Evolutionary conservation across 1,284 basidiomycete genomes (phyloP).

Genomic region (Naganishia liquefaciens): DNA sequence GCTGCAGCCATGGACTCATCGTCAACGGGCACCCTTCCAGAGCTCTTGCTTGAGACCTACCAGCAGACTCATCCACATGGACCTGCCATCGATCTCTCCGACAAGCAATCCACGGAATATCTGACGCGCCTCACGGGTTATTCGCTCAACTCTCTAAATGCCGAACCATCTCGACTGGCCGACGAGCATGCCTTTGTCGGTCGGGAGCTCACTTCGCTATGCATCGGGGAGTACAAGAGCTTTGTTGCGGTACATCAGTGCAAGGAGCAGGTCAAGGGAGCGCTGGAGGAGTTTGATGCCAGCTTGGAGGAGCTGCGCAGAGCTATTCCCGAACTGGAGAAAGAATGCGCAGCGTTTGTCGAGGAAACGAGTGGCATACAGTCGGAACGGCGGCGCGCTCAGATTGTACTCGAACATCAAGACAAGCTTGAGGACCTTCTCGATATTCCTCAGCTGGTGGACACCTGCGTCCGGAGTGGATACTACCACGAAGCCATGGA

Average conservation of each 20-base stretch:
- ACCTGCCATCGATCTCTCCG: slow-evolving; percentile 12
- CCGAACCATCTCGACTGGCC: slow-evolving; percentile 71
- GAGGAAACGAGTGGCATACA: slow-evolving; percentile 62
- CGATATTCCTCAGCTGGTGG: slow-evolving; percentile 83
- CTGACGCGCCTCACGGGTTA: slow-evolving; percentile 64
- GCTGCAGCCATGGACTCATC: no score
- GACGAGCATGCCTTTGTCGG: slow-evolving; percentile 80
- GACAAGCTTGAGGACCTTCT: slow-evolving; percentile 87
- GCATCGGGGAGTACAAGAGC: slow-evolving; percentile 81
- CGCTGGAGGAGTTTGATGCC: slow-evolving; percentile 66
- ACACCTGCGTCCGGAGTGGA: slow-evolving; percentile 86
- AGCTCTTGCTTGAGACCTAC: slow-evolving; percentile 16
- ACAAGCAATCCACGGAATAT: slow-evolving; percentile 38
- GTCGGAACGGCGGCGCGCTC: slow-evolving; percentile 68
- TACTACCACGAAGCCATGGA: slow-evolving; percentile 88
- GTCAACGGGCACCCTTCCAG: not conserved
- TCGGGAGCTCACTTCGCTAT: slow-evolving; percentile 80
- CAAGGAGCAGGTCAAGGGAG: slow-evolving; percentile 62
- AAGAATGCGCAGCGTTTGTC: slow-evolving; percentile 66
- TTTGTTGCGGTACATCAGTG: slow-evolving; percentile 74
- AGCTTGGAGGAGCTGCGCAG: slow-evolving; percentile 67
- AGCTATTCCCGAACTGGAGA: slow-evolving; percentile 69
- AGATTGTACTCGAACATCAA: slow-evolving; percentile 80
- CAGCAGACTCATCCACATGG: not conserved
- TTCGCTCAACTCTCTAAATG: slow-evolving; percentile 64